A percentile compares a stretch with the other conserved stretches of the same genome.
phyloP scores from a whole-genome alignment of 2,329 filamentous ascomycete genomes.

The Sporothrix sp. region DNA sequence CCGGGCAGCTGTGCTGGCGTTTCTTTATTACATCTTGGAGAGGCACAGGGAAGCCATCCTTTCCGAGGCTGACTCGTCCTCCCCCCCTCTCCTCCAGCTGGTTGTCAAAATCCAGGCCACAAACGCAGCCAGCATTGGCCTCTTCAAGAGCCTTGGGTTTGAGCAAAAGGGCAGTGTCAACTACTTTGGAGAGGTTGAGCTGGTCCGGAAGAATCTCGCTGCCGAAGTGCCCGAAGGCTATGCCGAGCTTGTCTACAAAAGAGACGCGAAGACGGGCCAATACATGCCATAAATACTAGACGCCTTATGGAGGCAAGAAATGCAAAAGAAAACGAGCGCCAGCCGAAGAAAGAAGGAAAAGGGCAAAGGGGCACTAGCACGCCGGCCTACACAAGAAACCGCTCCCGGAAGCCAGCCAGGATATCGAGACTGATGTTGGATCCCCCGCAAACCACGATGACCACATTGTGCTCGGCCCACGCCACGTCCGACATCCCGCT shows the following conservation, averaged over 20 bases:
- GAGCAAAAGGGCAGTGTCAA: conserved; percentile 41
- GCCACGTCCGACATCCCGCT: conserved; percentile 43
- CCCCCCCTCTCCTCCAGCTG: conserved; percentile 21
- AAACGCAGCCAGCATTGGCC: conserved; percentile 41
- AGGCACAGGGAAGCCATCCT: conserved; percentile 45
- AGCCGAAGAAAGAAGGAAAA: not conserved
- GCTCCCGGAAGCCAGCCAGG: conserved; percentile 47
- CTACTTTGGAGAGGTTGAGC: conserved; percentile 51
- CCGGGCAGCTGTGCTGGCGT: conserved; percentile 51
- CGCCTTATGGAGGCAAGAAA: not conserved
- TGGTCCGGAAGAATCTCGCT: conserved; percentile 29
- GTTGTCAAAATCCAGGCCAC: conserved; percentile 41
- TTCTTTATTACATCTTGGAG: conserved; percentile 57
- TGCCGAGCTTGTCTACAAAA: conserved; percentile 11
- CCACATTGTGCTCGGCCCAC: conserved; percentile 59
- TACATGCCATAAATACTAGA: not conserved
- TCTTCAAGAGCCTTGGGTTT: conserved; percentile 46
- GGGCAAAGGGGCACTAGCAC: not conserved
- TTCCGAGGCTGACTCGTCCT: conserved; percentile 37
- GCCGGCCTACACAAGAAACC: conserved; percentile 28
- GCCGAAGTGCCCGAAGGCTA: conserved; percentile 10
- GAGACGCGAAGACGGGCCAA: not conserved
- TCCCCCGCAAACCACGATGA: conserved; percentile 78
- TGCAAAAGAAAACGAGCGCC: not conserved
- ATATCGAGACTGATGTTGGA: conserved; percentile 55